Conservation (phyloP, 108 stramenopile genomes). For the Nitzschia inconspicua region DNA sequence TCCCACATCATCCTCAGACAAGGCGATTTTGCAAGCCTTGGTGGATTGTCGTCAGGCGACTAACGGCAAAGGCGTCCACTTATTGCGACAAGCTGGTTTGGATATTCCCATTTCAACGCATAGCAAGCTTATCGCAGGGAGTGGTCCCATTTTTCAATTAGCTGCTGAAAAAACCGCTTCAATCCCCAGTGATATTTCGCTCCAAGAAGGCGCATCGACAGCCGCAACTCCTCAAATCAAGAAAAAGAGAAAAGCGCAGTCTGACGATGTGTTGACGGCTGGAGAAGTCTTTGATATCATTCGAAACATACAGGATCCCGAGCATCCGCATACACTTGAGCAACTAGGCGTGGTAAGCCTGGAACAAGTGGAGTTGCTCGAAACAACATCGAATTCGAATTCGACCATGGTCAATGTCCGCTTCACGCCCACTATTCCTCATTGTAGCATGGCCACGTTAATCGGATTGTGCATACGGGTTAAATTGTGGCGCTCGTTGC, state of each 20-base stretch:
- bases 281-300: constrained; percentile 96
- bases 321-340: constrained; percentile 97
- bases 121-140: not conserved
- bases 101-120: constrained; percentile 1
- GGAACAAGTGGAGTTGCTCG: constrained; percentile 69
- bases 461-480: constrained; percentile 96
- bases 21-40: constrained; percentile 32
- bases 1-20: constrained; percentile 35
- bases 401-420: constrained; percentile 48
- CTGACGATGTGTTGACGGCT: constrained; percentile 29
- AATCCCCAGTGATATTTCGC: not conserved
- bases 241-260: not conserved
- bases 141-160: not conserved
- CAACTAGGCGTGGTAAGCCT: constrained; percentile 91
- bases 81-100: constrained; percentile 36
- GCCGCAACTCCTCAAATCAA: not conserved
- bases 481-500: constrained; percentile 91
- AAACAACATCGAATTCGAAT: constrained; percentile 19
- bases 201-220: not conserved
- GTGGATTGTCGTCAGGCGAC: constrained; percentile 12
- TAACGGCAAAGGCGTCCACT: constrained; percentile 21
- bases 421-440: constrained; percentile 56
- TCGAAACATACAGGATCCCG: constrained; percentile 97
- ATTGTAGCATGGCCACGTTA: constrained; percentile 99
- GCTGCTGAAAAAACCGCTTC: not conserved